Conservation (phyloP, 108 stramenopile genomes). For the Nannochloropsis salina region DNA sequence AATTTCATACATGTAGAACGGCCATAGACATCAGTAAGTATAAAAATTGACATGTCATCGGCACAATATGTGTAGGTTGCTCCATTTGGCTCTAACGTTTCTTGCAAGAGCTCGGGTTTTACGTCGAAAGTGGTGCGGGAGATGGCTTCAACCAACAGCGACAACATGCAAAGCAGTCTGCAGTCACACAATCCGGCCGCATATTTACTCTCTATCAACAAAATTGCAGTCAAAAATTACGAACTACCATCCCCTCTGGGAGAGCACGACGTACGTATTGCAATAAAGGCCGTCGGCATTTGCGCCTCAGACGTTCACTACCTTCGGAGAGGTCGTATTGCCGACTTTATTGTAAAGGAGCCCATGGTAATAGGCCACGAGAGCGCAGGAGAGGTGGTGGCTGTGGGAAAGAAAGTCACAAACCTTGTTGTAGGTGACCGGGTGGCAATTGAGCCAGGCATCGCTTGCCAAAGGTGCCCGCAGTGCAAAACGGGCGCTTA, state of each 20-base stretch:
- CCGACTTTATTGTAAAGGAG: slow-evolving; percentile 43
- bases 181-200: background rate
- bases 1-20: no score
- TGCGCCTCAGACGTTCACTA: slow-evolving; percentile 54
- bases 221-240: background rate
- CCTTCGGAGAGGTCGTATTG: slow-evolving; percentile 48
- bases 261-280: background rate
- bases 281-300: slow-evolving; percentile 48
- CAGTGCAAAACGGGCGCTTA: slow-evolving; percentile 47
- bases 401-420: slow-evolving; percentile 32
- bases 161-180: background rate
- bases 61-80: no score
- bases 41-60: no score
- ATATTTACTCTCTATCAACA: background rate
- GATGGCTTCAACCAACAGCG: no score
- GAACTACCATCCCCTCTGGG: background rate
- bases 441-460: slow-evolving; percentile 50
- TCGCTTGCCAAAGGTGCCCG: slow-evolving; percentile 42
- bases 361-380: slow-evolving; percentile 55
- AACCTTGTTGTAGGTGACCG: slow-evolving; percentile 37
- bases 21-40: no score
- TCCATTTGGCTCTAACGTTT: no score
- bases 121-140: no score
- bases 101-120: no score
- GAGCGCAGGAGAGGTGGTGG: slow-evolving; percentile 40